Evolutionary conservation across 345 rosid genomes (phyloP), one percentile per base, ranked within the genome.

Genomic region (Eucalyptus tenuipes): DNA sequence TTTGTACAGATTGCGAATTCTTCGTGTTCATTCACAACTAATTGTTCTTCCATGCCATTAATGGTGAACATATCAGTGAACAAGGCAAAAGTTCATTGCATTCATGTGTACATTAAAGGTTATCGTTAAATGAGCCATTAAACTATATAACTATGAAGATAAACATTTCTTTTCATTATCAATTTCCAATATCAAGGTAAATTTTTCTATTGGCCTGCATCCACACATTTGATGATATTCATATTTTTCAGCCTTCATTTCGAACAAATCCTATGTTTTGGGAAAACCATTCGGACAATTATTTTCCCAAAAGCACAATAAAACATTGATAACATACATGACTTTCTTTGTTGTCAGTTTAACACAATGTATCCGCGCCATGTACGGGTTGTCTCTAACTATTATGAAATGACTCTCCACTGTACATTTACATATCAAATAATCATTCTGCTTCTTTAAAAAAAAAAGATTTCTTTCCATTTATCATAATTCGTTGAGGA

Each of bases 291-390:
- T 66, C 0, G 11, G 24, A 31, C 42, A 66, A 31, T 66, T 66
- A 31, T 66, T 66, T 66, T 66, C 79, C 0, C 0, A 3, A 66
- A 66, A 66, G 24, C 79, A 31, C 40, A 15, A 31, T 3, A 22
- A 66, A n/a, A 14, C 40, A 66, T 64, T n/a, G 6, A 66, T n/a
- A 66, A n/a, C 10, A n/a, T 16, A 13, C 18, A 31, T 31, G 0
- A 66, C 20, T 31, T 66, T 31, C 18, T 66, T 15, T 15, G 1
- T 66, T 31, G 79, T 31, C 17, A 2, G 3, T 66, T 31, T 31
- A 1, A 66, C 33, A 31, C 12, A 8, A 31, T 1, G 3, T 7
- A 31, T 16, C 2, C 6, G 0, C 3, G 1, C 2, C 5, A 0
- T 0, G 3, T 16, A 3, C 10, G 0, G 2, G 1, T 66, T 14